Percentiles rank a stretch among this genome's conserved stretches.
These are phyloP conservation scores for Ormosia emarginata DNA, from an alignment of 306 rosid genomes.

Conservation along the genomic window DNA sequence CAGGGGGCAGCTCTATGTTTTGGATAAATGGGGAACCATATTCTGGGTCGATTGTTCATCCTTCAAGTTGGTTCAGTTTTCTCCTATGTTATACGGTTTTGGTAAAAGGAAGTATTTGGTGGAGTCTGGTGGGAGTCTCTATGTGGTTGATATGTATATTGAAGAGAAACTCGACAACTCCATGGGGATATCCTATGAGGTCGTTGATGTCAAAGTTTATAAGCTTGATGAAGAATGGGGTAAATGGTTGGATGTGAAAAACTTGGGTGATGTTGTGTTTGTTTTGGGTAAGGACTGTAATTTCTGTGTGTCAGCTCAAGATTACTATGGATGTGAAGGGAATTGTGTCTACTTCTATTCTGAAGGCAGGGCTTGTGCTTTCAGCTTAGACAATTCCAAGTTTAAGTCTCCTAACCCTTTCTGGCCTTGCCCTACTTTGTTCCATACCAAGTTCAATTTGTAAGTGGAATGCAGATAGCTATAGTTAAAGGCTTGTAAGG, in stretches of 20 bases:
- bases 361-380: background rate
- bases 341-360: conserved; percentile 26
- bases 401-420: background rate
- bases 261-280: conserved; percentile 25
- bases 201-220: conserved; percentile 17
- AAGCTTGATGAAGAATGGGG: conserved; percentile 43
- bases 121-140: conserved; percentile 35
- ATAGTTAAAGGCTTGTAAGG: background rate
- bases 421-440: conserved; percentile 19
- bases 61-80: conserved; percentile 28
- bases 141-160: conserved; percentile 39
- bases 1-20: conserved; percentile 30
- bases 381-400: background rate
- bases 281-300: conserved; percentile 20
- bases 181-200: background rate
- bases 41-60: conserved; percentile 25
- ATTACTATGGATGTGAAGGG: conserved; percentile 19
- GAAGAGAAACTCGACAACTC: background rate
- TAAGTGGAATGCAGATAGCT: background rate
- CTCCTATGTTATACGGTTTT: conserved; percentile 4
- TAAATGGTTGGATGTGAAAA: conserved; percentile 23
- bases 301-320: conserved; percentile 28
- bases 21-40: conserved; percentile 33
- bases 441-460: no score
- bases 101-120: conserved; percentile 33